Evolutionary conservation across 2,329 filamentous ascomycete genomes (phyloP).

Genomic region (Aspergillus oerlinghausenensis): DNA sequence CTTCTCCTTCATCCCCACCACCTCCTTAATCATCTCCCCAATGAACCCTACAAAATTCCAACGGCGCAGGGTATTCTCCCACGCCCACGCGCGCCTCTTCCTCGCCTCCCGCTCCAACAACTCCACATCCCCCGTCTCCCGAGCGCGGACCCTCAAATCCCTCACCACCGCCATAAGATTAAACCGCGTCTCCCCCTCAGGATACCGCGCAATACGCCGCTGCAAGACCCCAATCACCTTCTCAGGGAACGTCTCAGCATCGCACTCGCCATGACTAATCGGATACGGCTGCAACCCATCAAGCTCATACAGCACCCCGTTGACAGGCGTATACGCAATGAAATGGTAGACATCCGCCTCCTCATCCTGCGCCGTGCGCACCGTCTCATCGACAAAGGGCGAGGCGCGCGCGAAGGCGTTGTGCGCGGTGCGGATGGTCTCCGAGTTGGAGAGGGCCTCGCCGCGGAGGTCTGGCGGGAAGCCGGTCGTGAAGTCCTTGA

Average conservation of each 20-base stretch:
- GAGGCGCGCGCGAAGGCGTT: constrained; percentile 86
- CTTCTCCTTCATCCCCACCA: constrained; percentile 68
- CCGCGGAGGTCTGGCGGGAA: constrained; percentile 73
- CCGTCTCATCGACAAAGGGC: constrained; percentile 90
- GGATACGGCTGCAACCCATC: constrained; percentile 91
- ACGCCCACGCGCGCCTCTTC: constrained; percentile 82
- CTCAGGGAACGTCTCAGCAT: constrained; percentile 65
- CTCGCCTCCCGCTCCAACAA: constrained; percentile 72
- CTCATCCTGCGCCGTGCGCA: constrained; percentile 63
- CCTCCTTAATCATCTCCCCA: constrained; percentile 81
- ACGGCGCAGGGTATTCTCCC: constrained; percentile 85
- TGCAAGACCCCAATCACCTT: constrained; percentile 85
- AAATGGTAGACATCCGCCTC: constrained; percentile 92
- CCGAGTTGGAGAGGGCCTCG: constrained; percentile 66
- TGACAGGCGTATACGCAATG: constrained; percentile 83
- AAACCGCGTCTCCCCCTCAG: constrained; percentile 83
- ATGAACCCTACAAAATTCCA: constrained; percentile 98
- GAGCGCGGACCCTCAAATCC: constrained; percentile 71
- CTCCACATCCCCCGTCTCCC: constrained; percentile 78
- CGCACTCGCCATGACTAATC: constrained; percentile 78
- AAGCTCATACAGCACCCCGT: constrained; percentile 81
- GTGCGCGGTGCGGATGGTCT: constrained; percentile 72
- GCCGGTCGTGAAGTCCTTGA: constrained; percentile 81
- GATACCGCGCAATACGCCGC: constrained; percentile 78
- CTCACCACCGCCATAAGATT: constrained; percentile 90